These are phyloP conservation scores for Fusarium sp. DNA, from an alignment of 2,329 filamentous ascomycete species.

Conservation along the genomic window DNA sequence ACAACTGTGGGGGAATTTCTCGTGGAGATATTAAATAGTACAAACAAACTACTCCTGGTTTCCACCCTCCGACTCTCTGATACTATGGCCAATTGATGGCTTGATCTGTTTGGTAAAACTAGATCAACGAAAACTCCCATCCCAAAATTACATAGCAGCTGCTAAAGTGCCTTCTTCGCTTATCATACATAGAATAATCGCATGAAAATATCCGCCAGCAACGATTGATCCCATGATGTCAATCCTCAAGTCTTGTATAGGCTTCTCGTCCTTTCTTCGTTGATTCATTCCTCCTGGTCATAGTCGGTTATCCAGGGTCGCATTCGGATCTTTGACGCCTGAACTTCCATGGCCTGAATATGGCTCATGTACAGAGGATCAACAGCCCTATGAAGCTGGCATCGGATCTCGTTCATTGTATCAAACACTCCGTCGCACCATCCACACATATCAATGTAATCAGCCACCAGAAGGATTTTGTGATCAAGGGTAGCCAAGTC, in stretches of 20 bases:
- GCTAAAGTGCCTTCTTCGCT: not conserved
- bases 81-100: not conserved
- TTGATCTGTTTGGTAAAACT: not conserved
- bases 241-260: not conserved
- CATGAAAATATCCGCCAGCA: slow-evolving; percentile 1
- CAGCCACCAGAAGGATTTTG: slow-evolving; percentile 11
- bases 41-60: not conserved
- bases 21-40: not conserved
- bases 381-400: not conserved
- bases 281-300: slow-evolving; percentile 1
- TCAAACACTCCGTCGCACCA: slow-evolving; percentile 7
- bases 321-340: slow-evolving; percentile 25
- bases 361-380: slow-evolving; percentile 24
- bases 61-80: not conserved
- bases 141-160: not conserved
- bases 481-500: slow-evolving; percentile 1
- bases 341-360: slow-evolving; percentile 3
- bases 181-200: not conserved
- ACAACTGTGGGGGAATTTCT: not conserved
- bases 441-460: slow-evolving; percentile 21
- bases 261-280: too few relatives aligned
- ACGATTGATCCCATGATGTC: not conserved
- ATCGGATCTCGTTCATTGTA: slow-evolving; percentile 3
- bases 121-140: not conserved
- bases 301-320: not conserved